Percentiles rank a stretch among this genome's conserved stretches.
Evolutionary conservation across 208 protist species (phyloP).

Genomic region (Herpetomonas samuelpessoai): DNA sequence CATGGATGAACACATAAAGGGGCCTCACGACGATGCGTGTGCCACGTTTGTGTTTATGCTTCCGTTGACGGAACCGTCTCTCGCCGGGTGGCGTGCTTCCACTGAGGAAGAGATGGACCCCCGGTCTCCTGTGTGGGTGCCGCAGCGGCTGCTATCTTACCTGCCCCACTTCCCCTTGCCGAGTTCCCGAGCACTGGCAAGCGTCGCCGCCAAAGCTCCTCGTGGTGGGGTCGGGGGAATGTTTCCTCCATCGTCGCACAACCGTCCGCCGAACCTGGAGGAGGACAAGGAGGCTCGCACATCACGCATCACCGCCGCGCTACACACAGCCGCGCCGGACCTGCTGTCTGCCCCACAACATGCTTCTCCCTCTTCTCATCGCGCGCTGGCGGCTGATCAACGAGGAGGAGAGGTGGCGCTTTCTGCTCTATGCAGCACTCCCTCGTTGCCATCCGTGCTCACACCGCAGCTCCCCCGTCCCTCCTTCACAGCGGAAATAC

Average conservation of each 20-base stretch:
- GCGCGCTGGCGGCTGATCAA: not conserved
- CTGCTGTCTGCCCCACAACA: too few species aligned
- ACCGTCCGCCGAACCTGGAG: too few species aligned
- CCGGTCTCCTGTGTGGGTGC: not conserved
- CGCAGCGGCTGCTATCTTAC: not conserved
- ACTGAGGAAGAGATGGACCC: not conserved
- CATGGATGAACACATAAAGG: too few species aligned
- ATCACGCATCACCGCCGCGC: not conserved
- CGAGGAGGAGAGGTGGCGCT: not conserved
- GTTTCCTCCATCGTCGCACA: not conserved
- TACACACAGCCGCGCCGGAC: not conserved
- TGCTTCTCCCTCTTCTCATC: too few species aligned
- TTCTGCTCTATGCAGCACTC: too few species aligned
- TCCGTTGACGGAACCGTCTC: not conserved
- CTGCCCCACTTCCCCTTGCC: not conserved
- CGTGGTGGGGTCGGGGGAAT: not conserved
- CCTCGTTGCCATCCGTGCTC: too few species aligned
- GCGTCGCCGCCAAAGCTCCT: not conserved
- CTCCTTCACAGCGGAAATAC: not conserved
- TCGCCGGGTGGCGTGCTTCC: not conserved
- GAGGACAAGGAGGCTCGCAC: too few species aligned
- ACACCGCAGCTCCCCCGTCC: not conserved
- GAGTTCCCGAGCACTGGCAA: not conserved
- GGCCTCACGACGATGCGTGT: too few species aligned
- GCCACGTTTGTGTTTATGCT: not conserved